phyloP scores from a whole-genome alignment of 306 rosid genomes.

The Pterocarpus santalinus region DNA sequence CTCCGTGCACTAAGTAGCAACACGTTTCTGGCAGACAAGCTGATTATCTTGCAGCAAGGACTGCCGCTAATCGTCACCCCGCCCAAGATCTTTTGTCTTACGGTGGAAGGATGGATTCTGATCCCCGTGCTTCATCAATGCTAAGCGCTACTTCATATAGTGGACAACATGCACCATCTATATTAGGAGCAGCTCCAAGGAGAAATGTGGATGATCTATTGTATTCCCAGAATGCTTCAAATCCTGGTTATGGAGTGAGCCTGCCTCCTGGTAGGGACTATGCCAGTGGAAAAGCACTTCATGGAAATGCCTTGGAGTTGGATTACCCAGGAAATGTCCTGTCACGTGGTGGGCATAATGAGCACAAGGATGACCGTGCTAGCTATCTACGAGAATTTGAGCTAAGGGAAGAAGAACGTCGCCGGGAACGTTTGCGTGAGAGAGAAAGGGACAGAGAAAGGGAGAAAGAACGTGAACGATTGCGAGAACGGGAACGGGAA shows the following conservation, averaged over 20 bases:
- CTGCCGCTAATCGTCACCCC: constrained; percentile 86
- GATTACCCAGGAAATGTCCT: constrained; percentile 69
- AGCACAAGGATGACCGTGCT: constrained; percentile 91
- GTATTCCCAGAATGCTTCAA: constrained; percentile 82
- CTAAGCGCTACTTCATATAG: constrained; percentile 82
- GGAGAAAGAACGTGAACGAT: constrained; percentile 83
- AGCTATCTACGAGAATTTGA: constrained; percentile 92
- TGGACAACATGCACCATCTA: constrained; percentile 88
- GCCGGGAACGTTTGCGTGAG: constrained; percentile 86
- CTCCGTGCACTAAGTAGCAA: constrained; percentile 87
- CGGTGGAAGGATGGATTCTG: constrained; percentile 94
- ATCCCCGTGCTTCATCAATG: constrained; percentile 81
- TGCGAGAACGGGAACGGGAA: constrained; percentile 73
- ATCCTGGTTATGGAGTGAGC: constrained; percentile 99
- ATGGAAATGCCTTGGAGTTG: constrained; percentile 75
- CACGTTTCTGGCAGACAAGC: constrained; percentile 99
- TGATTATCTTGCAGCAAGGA: constrained; percentile 96
- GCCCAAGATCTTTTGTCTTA: constrained; percentile 86
- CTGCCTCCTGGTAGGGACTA: constrained; percentile 99
- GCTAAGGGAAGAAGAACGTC: constrained; percentile 95
- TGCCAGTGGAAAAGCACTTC: constrained; percentile 88
- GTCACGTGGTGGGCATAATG: constrained; percentile 72
- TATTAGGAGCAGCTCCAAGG: constrained; percentile 96
- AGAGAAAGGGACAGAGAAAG: constrained; percentile 92
- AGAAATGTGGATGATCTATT: constrained; percentile 85